Conservation (phyloP, 176 grass and related monocot species). For the Pontederia crassipes region DNA sequence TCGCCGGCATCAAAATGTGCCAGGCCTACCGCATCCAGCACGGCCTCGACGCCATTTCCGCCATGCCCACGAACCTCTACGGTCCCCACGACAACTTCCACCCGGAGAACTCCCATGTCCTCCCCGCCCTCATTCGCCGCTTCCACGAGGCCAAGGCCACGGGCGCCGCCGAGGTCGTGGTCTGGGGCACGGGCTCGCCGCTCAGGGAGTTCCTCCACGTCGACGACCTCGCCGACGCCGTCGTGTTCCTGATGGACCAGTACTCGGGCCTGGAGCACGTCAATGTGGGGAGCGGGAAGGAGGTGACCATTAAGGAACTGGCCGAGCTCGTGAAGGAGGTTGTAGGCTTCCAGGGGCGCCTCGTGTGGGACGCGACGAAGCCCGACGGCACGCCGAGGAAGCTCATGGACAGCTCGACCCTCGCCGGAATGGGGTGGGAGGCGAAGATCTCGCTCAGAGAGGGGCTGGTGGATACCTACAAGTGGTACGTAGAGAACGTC, state of each 20-base stretch:
- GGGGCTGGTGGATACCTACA: constrained; percentile 37
- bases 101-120: constrained; percentile 50
- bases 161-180: constrained; percentile 33
- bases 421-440: constrained; percentile 48
- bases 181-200: constrained; percentile 53
- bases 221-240: constrained; percentile 53
- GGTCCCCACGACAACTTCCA: constrained; percentile 75
- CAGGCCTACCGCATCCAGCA: constrained; percentile 82
- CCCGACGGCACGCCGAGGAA: constrained; percentile 44
- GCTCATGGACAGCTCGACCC: constrained; percentile 53
- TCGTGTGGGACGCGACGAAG: constrained; percentile 43
- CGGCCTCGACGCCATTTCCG: constrained; percentile 54
- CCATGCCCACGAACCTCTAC: constrained; percentile 85
- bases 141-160: constrained; percentile 57
- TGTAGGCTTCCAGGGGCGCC: constrained; percentile 34
- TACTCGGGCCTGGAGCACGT: constrained; percentile 63
- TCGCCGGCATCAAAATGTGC: constrained; percentile 79
- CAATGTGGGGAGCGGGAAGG: constrained; percentile 56
- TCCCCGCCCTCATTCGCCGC: constrained; percentile 61
- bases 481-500: constrained; percentile 50
- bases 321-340: constrained; percentile 59
- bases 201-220: constrained; percentile 63
- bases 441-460: constrained; percentile 44
- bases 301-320: constrained; percentile 52
- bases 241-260: constrained; percentile 60